These are phyloP conservation scores for Paramecium caudatum DNA, from an alignment of 73 alveolate species.

Conservation along the genomic window DNA sequence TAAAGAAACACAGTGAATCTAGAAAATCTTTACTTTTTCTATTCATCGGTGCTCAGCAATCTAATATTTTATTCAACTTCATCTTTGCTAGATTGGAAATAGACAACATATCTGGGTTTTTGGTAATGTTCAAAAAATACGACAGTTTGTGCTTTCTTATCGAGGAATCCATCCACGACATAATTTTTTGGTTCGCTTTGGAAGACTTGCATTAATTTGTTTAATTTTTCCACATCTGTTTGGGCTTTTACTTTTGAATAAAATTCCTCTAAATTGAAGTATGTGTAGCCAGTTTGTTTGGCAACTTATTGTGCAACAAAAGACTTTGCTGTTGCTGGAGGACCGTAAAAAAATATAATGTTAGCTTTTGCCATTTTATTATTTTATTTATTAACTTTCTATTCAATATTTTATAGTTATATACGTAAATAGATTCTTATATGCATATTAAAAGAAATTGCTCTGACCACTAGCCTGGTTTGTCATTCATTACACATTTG, in stretches of 20 bases:
- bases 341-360: conserved; percentile 61
- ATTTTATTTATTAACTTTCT: conserved; percentile 6
- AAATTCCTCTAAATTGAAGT: conserved; percentile 50
- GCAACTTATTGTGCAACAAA: conserved; percentile 67
- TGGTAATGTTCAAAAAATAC: conserved; percentile 65
- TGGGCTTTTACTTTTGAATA: background rate
- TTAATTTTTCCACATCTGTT: conserved; percentile 37
- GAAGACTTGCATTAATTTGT: conserved; percentile 21
- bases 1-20: background rate
- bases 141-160: conserved; percentile 32
- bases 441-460: background rate
- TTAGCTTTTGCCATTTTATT: conserved; percentile 47
- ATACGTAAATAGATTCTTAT: conserved; percentile 37
- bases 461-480: background rate
- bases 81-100: conserved; percentile 59
- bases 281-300: conserved; percentile 15
- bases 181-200: conserved; percentile 9
- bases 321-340: conserved; percentile 62
- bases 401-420: background rate
- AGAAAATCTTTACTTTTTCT: background rate
- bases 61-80: conserved; percentile 66
- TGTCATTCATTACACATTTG: background rate
- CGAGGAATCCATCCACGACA: conserved; percentile 67
- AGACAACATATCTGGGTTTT: conserved; percentile 62
- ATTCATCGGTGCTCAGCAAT: conserved; percentile 1